Conservation (phyloP, 768 basidiomycete genomes). For the Rhodotorula kratochvilovae region DNA sequence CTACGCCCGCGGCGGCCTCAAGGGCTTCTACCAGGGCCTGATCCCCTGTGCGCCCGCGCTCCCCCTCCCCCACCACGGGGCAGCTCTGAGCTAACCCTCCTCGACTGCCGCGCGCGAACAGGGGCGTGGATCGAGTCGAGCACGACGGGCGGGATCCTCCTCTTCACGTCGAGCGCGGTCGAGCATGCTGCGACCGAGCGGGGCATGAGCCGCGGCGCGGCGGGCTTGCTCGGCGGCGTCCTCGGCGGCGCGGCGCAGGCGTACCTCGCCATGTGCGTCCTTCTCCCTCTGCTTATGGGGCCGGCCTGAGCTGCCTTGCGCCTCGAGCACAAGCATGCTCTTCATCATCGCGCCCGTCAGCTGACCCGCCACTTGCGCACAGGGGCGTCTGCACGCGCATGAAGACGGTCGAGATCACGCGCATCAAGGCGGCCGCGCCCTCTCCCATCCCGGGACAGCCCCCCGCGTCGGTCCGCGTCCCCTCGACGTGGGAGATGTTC, state of each 20-base stretch:
- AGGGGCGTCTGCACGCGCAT: slow-evolving; percentile 83
- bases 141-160: slow-evolving; percentile 88
- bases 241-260: slow-evolving; percentile 94
- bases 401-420: slow-evolving; percentile 97
- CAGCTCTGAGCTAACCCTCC: not conserved
- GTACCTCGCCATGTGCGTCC: slow-evolving; percentile 87
- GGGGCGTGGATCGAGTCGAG: slow-evolving; percentile 96
- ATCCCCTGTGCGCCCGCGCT: slow-evolving; percentile 62
- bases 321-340: too few relatives aligned
- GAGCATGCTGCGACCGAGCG: slow-evolving; percentile 60
- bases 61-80: not conserved
- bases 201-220: slow-evolving; percentile 70
- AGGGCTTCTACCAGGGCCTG: slow-evolving; percentile 92
- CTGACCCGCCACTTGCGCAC: not conserved
- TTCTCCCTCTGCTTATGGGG: not conserved
- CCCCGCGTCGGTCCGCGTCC: slow-evolving; percentile 61
- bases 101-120: not conserved
- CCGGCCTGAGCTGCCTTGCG: too few relatives aligned
- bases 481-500: slow-evolving; percentile 70
- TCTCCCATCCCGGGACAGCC: slow-evolving; percentile 10
- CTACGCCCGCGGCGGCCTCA: slow-evolving; percentile 79
- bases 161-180: slow-evolving; percentile 91
- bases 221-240: slow-evolving; percentile 92
- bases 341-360: too few relatives aligned
- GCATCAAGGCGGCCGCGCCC: slow-evolving; percentile 63